Conservation (phyloP, 2,329 filamentous ascomycete species). For the Hypomyces perniciosus region DNA sequence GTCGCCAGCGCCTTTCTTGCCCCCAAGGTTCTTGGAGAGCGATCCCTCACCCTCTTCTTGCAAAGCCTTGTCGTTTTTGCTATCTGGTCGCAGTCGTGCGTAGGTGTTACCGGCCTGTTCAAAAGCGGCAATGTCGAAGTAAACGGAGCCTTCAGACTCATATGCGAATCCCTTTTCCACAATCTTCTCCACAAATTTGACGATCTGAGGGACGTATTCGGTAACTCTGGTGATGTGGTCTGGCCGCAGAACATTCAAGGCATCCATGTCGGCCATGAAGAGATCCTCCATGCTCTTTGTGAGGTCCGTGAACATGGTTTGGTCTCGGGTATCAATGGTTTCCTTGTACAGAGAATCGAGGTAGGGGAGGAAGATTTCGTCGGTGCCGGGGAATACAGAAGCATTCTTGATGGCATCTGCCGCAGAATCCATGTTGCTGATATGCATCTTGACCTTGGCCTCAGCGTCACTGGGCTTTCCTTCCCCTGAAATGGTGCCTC, state of each 20-base stretch:
- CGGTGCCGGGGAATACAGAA: conserved; percentile 48
- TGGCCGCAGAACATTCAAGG: conserved; percentile 76
- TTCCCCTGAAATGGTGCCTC: conserved; percentile 50
- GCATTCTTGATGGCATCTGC: conserved; percentile 42
- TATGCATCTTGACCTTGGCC: conserved; percentile 86
- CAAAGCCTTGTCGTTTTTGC: conserved; percentile 73
- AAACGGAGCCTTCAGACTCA: conserved; percentile 75
- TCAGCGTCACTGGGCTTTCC: conserved; percentile 67
- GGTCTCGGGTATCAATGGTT: conserved; percentile 54
- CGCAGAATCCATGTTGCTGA: conserved; percentile 56
- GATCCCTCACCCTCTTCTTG: conserved; percentile 88
- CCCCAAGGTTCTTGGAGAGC: conserved; percentile 53
- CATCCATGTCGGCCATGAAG: conserved; percentile 83
- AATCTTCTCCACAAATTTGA: conserved; percentile 74
- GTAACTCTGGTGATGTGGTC: conserved; percentile 85
- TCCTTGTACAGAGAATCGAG: conserved; percentile 66
- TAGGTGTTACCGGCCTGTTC: conserved; percentile 81
- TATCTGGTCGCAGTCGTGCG: conserved; percentile 78
- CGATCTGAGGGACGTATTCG: conserved; percentile 84
- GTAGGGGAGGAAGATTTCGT: conserved; percentile 72
- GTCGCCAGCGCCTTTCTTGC: conserved; percentile 72
- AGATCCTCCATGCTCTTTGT: conserved; percentile 81
- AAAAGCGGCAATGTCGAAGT: conserved; percentile 86
- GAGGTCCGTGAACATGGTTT: conserved; percentile 76
- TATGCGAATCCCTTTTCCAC: conserved; percentile 85